phyloP scores from a whole-genome alignment of 164 flowering plant species.

The Nelumbo lutea region DNA sequence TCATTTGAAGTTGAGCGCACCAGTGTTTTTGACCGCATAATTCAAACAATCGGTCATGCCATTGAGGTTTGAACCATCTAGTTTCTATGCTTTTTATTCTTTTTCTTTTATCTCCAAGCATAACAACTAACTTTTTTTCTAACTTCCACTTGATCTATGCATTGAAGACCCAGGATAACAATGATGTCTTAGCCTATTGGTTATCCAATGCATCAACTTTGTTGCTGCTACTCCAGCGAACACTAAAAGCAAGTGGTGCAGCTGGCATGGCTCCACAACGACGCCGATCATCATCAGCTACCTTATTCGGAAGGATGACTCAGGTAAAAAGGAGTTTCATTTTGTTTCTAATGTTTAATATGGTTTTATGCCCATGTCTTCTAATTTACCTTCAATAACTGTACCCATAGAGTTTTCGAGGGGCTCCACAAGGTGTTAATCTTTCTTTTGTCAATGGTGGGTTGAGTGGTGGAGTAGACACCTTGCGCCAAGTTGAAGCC shows the following conservation, averaged over 20 bases:
- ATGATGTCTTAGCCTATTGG: slow-evolving; percentile 90
- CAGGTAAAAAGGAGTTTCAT: slow-evolving; percentile 41
- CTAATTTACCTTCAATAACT: slow-evolving; percentile 4
- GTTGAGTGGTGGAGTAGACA: slow-evolving; percentile 61
- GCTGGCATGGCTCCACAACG: slow-evolving; percentile 95
- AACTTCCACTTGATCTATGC: slow-evolving; percentile 10
- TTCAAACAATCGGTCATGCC: slow-evolving; percentile 91
- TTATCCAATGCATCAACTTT: slow-evolving; percentile 93
- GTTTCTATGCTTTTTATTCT: not conserved
- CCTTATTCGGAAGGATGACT: slow-evolving; percentile 94
- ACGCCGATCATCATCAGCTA: slow-evolving; percentile 80
- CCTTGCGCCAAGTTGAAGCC: slow-evolving; percentile 91
- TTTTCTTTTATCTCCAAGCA: not conserved
- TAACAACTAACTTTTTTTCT: slow-evolving; percentile 1
- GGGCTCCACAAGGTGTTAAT: slow-evolving; percentile 84
- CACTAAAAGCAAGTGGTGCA: slow-evolving; percentile 94
- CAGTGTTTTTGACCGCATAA: slow-evolving; percentile 90
- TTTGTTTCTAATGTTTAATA: slow-evolving; percentile 2
- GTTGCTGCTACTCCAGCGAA: slow-evolving; percentile 83
- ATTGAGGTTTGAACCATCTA: slow-evolving; percentile 63
- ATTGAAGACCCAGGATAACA: slow-evolving; percentile 79
- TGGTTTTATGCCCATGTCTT: not conserved
- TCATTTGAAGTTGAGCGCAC: slow-evolving; percentile 98
- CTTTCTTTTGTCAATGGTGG: slow-evolving; percentile 68
- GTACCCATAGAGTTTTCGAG: slow-evolving; percentile 76